Evolutionary conservation across 2,329 filamentous ascomycete species (phyloP), one percentile per base, ranked within the genome.

Genomic region (Neoarthrinium moseri): DNA sequence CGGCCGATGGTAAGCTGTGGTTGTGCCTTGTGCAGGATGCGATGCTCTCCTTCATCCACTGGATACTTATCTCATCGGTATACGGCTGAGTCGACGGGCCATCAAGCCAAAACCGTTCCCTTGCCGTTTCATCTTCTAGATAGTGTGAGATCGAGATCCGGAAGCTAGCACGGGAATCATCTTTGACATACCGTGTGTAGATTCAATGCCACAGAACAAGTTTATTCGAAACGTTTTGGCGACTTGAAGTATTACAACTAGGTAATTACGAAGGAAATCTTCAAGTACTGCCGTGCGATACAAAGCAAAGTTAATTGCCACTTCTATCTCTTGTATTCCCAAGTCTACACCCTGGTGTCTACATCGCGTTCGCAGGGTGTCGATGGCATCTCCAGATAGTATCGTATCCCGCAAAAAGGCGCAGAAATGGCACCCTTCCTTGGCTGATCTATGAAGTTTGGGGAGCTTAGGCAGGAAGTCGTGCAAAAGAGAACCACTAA

Each of bases 71-170:
- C 30, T n/a, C 1, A 32, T 24, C 4, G 8, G 24, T 15, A 15
- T 20, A 41, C 5, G n/a, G n/a, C 20, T 11, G 15, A 26, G 1
- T 32, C 12, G 38, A 30, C 5, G 23, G 12, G 21, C 23, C 38
- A 41, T 41, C 26, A 41, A 41, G 38, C 20, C 15, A 27, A n/a
- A 41, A 18, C 38, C 38, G 30, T 21, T 41, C n/a, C n/a, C 23
- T 26, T 10, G 30, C 20, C 10, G 38, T n/a, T 18, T 41, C 38
- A 6, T 12, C 20, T 24, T 30, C 38, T 41, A 13, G 15, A 29
- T 20, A 20, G 24, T 24, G n/a, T 21, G 15, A 20, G 3, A 30
- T 8, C 6, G 15, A 4, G 8, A 21, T 17, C 4, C 13, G n/a
- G 10, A 40, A 15, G 4, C 5, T 2, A 38, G 3, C 10, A 18